Conservation (phyloP, 331 rosid species). For the Arachis monticola region DNA sequence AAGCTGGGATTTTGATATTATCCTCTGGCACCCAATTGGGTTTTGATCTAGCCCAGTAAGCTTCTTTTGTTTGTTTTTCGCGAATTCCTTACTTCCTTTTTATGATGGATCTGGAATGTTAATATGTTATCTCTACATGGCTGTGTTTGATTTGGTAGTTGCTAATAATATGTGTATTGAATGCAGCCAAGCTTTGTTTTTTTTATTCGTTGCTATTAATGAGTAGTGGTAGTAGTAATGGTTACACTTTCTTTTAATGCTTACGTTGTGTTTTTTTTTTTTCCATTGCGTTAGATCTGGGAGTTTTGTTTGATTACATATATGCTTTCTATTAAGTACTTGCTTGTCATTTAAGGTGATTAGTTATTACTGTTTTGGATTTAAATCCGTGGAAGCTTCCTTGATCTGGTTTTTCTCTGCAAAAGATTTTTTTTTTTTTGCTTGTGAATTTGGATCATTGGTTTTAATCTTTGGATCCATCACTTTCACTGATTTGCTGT, state of each 20-base stretch:
- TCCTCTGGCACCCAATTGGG: constrained; percentile 43
- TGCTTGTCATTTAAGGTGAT: constrained; percentile 28
- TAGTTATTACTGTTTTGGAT: constrained; percentile 23
- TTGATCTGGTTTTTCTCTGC: constrained; percentile 9
- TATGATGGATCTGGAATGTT: constrained; percentile 57
- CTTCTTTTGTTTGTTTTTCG: constrained; percentile 23
- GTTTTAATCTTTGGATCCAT: constrained; percentile 28
- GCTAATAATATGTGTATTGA: constrained; percentile 36
- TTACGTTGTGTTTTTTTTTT: constrained; percentile 7
- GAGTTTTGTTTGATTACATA: constrained; percentile 29
- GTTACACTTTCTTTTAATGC: background rate
- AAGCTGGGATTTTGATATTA: constrained; percentile 34
- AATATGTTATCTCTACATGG: constrained; percentile 2
- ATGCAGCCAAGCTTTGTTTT: constrained; percentile 18
- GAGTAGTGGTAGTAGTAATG: background rate
- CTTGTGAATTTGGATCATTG: constrained; percentile 29
- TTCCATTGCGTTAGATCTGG: constrained; percentile 48
- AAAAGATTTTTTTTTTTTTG: constrained; percentile 9
- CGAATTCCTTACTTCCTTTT: background rate
- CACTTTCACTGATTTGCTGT: constrained; percentile 43
- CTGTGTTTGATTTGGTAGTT: constrained; percentile 27
- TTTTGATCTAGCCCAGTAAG: constrained; percentile 59
- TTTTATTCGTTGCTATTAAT: constrained; percentile 20
- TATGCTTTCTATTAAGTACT: constrained; percentile 10
- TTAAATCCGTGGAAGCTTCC: constrained; percentile 14